Conservation (phyloP, 1,284 basidiomycete genomes). For the Inonotus obliquus region DNA sequence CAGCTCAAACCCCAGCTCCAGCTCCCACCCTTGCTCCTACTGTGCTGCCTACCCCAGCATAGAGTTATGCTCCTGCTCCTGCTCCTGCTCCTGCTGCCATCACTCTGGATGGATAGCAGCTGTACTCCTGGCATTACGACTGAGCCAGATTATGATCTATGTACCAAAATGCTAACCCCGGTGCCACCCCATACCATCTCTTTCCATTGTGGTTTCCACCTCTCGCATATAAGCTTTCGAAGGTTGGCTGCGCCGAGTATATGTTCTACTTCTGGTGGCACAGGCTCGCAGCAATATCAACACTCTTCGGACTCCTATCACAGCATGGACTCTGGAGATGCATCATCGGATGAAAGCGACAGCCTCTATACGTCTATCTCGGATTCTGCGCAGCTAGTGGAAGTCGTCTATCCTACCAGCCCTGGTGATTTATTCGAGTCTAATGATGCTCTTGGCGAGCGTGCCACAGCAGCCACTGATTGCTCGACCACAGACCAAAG, state of each 20-base stretch:
- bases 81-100: no score
- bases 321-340: no score
- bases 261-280: slow-evolving; percentile 12
- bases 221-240: background rate
- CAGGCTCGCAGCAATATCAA: background rate
- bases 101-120: no score
- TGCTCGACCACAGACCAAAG: background rate
- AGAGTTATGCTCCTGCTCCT: no score
- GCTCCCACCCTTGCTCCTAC: no score
- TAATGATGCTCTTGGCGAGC: background rate
- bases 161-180: no score
- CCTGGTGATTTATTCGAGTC: background rate
- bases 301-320: background rate
- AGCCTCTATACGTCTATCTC: slow-evolving; percentile 14
- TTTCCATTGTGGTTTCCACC: background rate
- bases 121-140: no score
- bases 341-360: slow-evolving; percentile 17
- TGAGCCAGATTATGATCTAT: no score
- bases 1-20: no score
- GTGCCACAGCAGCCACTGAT: slow-evolving; percentile 11
- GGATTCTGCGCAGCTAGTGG: slow-evolving; percentile 7
- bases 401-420: slow-evolving; percentile 7
- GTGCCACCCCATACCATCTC: background rate
- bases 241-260: background rate
- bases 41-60: no score